These are phyloP conservation scores for Colletotrichum filicis DNA, from an alignment of 2,329 filamentous ascomycete genomes.

Conservation along the genomic window DNA sequence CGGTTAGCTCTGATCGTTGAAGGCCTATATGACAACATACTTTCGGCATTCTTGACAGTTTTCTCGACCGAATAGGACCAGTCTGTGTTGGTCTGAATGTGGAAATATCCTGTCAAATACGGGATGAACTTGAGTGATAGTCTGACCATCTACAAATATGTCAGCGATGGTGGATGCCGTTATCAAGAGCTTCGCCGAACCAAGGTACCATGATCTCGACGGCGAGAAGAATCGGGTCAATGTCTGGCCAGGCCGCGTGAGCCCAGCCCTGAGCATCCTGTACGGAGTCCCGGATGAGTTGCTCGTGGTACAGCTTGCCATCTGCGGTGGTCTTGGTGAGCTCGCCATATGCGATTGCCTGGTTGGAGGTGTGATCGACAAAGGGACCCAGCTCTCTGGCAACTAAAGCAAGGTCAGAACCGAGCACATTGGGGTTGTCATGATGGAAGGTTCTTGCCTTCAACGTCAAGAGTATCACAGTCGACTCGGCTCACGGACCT, in stretches of 20 bases:
- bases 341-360: conserved; percentile 49
- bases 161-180: background rate
- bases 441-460: conserved; percentile 39
- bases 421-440: background rate
- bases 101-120: conserved; percentile 61
- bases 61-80: conserved; percentile 61
- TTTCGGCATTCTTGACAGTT: conserved; percentile 61
- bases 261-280: conserved; percentile 38
- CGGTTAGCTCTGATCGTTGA: background rate
- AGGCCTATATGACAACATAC: conserved; percentile 47
- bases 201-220: conserved; percentile 63
- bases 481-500: conserved; percentile 41
- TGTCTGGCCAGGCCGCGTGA: conserved; percentile 36
- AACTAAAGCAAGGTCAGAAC: conserved; percentile 39
- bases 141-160: conserved; percentile 60
- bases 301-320: conserved; percentile 41
- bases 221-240: conserved; percentile 57
- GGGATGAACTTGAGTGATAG: conserved; percentile 62
- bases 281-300: conserved; percentile 43
- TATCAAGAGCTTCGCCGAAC: background rate
- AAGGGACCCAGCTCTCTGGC: conserved; percentile 46
- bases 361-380: conserved; percentile 49
- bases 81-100: conserved; percentile 70
- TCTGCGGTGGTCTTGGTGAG: conserved; percentile 40
- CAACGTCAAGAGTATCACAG: conserved; percentile 49